Evolutionary conservation across 768 basidiomycete species (phyloP), one percentile per base, ranked within the genome.

Genomic region (Hericium alpestre): DNA sequence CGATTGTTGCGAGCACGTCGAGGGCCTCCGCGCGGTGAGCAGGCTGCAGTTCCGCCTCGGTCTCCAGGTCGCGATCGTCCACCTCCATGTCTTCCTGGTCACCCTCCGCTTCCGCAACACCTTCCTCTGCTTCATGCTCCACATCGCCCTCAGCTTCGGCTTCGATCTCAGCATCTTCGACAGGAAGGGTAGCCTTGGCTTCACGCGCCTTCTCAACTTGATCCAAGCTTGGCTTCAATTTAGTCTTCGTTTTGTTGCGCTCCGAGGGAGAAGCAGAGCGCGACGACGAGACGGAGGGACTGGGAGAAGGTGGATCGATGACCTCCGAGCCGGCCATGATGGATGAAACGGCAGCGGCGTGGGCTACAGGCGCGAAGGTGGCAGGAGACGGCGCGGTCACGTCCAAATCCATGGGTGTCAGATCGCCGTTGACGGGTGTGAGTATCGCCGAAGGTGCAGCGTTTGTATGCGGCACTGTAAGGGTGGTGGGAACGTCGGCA

Each of bases 21-120:
- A 98, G 78, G 0, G 93, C 93, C 65, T 95, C 93, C 3, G 84
- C 85, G 20, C 90, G 79, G 67, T 90, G 87, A 0, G 86, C 86
- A 48, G 86, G 87, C 58, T 90, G 87, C 55, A 90, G 71, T 59
- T 93, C 91, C 11, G 77, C 74, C 55, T 86, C 85, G 8, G 76
- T 67, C 57, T 80, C 79, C 56, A 72, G 65, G 49, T 81, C 79
- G 16, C 27, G 23, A 11, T 25, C 49, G 22, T 51, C 67, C 25
- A 72, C 69, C 4, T 56, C 65, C 6, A 67, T 63, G 4, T 62
- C 59, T 27, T 61, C 56, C 11, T 54, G 57, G 0, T 63, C 65
- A 1, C 51, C 57, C n/a, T 61, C 59, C 0, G 57, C 59, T 11
- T 54, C 23, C 39, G 32, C 54, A 3, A 58, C 40, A 48, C 66